Evolutionary conservation across 192 early-diverging fungal genomes (phyloP).

Genomic region (Jimgerdemannia flammicorona): DNA sequence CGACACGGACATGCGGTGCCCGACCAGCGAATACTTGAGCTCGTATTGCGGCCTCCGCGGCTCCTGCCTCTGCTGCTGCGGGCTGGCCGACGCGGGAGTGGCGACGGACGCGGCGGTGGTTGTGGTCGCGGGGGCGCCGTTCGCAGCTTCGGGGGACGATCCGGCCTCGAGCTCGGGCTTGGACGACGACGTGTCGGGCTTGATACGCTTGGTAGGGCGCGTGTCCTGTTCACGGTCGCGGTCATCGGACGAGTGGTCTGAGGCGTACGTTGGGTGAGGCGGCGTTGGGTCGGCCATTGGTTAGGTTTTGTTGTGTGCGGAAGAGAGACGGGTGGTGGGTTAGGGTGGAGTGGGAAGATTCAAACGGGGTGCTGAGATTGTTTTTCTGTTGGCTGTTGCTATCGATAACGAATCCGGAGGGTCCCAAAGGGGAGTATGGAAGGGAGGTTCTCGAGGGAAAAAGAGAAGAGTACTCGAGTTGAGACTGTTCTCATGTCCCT

Average conservation of each 20-base stretch:
- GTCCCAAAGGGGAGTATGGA: too few relatives aligned
- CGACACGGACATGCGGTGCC: slow-evolving; percentile 93
- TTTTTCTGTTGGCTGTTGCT: too few relatives aligned
- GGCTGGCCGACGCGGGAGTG: too few relatives aligned
- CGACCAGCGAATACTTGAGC: slow-evolving; percentile 82
- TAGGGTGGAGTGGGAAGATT: too few relatives aligned
- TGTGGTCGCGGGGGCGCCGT: too few relatives aligned
- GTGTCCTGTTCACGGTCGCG: neutral
- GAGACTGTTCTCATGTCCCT: too few relatives aligned
- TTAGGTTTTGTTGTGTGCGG: too few relatives aligned
- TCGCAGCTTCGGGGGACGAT: neutral
- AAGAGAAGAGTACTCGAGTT: too few relatives aligned
- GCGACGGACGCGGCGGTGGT: too few relatives aligned
- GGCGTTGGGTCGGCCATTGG: neutral
- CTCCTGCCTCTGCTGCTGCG: slow-evolving; percentile 1
- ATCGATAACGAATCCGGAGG: too few relatives aligned
- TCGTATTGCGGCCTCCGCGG: slow-evolving; percentile 73
- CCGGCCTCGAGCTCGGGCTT: neutral
- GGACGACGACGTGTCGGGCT: neutral
- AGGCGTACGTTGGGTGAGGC: neutral
- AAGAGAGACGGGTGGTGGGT: neutral
- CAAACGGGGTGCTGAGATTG: neutral
- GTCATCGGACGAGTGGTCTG: neutral
- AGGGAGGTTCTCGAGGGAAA: too few relatives aligned
- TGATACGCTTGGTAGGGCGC: neutral